Base-by-base conservation (phyloP, 2,329 filamentous ascomycete genomes). In the Pseudogymnoascus sp. region DNA sequence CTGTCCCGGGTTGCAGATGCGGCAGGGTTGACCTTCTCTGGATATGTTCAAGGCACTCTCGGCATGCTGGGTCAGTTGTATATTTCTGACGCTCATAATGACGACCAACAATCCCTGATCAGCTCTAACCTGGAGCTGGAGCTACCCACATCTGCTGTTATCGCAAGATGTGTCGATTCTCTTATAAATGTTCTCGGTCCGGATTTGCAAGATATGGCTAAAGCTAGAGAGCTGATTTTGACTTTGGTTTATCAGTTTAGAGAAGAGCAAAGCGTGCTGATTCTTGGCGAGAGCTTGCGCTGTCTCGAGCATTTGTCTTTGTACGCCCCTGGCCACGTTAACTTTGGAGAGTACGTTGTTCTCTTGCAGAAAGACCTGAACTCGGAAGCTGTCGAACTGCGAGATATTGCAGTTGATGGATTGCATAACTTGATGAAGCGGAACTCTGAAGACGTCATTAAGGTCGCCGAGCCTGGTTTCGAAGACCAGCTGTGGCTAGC, bases 41-140 rank as follows among this genome's bases (percentile, higher is more conserved):
- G 87, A 36, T 97, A 93, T 70, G 92, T 97, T 19, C 89, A 91
- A 0, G 91, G 91, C 69, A 92, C 92, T 0, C 82, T 99, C 19
- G 94, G 93, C 3, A 95, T 99, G 87, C 82, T 97, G 19, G 92
- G 92, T 19, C 93, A 97, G 71, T 81, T 97, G 0, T 99, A 97
- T 74, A 88, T 92, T 36, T 88, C 89, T 0, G 94, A 99, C 71
- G 91, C 90, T 0, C 94, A 99, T 72, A 93, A 96, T 72, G 81
- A 90, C 25, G 92, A 97, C 72, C 86, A 91, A 22, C 80, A 85
- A 3, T 90, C 90, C 1, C 80, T 90, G 41, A 87, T 91, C 6
- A 92, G 90, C 0, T 97, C 94, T 70, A 97, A 96, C 72, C 83
- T 96, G 36, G 92, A 97, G 74, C 81, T 95, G 69, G 91, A 94